Percentiles rank a stretch among this genome's conserved stretches.
Evolutionary conservation across 805 yeast genomes (phyloP).

Genomic region (Cyberlindnera mrakii): DNA sequence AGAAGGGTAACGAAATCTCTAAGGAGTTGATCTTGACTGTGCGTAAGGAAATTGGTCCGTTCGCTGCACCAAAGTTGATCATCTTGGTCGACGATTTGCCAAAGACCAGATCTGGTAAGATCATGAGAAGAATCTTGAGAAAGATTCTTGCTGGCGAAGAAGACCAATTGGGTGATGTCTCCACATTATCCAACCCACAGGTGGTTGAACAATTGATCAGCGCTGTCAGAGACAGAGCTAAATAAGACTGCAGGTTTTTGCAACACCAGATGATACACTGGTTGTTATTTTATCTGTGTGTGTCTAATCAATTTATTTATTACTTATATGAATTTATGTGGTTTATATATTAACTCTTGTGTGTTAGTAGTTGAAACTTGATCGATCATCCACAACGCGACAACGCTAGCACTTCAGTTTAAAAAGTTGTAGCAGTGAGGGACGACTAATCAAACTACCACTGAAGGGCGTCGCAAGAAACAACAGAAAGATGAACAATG

Average conservation of each 20-base stretch:
- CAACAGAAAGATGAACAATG: slow-evolving; percentile 3
- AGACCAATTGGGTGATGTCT: slow-evolving; percentile 74
- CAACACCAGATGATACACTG: no score
- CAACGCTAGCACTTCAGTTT: no score
- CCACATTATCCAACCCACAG: slow-evolving; percentile 73
- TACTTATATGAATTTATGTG: no score
- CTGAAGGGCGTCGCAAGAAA: no score
- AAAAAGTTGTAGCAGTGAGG: no score
- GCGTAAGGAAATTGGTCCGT: slow-evolving; percentile 77
- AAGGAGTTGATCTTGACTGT: slow-evolving; percentile 64
- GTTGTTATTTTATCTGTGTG: no score
- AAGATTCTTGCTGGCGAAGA: slow-evolving; percentile 70
- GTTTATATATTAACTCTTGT: no score
- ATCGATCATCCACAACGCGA: no score
- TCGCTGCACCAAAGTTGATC: slow-evolving; percentile 77
- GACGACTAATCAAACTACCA: no score
- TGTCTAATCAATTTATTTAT: no score
- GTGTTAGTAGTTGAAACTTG: no score
- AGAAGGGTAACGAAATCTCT: slow-evolving; percentile 36
- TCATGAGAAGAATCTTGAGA: slow-evolving; percentile 81
- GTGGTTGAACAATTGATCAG: slow-evolving; percentile 62
- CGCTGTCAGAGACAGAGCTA: slow-evolving; percentile 31
- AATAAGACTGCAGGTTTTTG: slow-evolving; percentile 1
- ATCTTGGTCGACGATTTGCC: slow-evolving; percentile 73
- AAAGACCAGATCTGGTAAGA: slow-evolving; percentile 82